Conservation (phyloP, 176 grass and related monocot genomes). For the Carex myosuroides region DNA sequence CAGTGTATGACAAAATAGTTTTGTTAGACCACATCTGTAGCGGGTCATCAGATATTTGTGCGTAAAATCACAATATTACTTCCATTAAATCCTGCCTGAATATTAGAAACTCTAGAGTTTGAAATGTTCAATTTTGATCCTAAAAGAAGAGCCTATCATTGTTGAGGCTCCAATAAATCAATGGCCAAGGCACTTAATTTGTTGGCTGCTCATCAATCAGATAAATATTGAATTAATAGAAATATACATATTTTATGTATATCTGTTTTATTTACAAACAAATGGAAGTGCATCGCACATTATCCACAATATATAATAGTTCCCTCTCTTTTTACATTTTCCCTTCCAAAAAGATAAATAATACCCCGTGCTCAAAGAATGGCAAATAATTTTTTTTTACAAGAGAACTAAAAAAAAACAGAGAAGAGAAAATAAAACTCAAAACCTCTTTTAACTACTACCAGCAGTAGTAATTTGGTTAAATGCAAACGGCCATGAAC, state of each 20-base stretch:
- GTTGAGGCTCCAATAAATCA: not conserved
- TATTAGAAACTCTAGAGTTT: no score
- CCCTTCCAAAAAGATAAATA: slow-evolving; percentile 20
- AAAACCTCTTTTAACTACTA: slow-evolving; percentile 34
- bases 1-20: not conserved
- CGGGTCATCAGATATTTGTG: not conserved
- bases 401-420: slow-evolving; percentile 14
- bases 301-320: not conserved
- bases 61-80: not conserved
- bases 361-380: slow-evolving; percentile 20
- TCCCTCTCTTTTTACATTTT: not conserved
- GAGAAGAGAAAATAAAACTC: not conserved
- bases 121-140: no score
- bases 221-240: not conserved
- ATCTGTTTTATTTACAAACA: slow-evolving; percentile 46
- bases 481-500: slow-evolving; percentile 56
- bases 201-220: not conserved
- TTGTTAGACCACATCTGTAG: not conserved
- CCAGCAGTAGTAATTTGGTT: slow-evolving; percentile 46
- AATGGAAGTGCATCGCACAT: not conserved
- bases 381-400: not conserved
- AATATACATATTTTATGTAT: not conserved
- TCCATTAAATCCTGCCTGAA: no score
- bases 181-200: not conserved
- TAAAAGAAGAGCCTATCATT: not conserved